Evolutionary conservation across 345 rosid species (phyloP).

Genomic region (Eucalyptus camaldulensis): DNA sequence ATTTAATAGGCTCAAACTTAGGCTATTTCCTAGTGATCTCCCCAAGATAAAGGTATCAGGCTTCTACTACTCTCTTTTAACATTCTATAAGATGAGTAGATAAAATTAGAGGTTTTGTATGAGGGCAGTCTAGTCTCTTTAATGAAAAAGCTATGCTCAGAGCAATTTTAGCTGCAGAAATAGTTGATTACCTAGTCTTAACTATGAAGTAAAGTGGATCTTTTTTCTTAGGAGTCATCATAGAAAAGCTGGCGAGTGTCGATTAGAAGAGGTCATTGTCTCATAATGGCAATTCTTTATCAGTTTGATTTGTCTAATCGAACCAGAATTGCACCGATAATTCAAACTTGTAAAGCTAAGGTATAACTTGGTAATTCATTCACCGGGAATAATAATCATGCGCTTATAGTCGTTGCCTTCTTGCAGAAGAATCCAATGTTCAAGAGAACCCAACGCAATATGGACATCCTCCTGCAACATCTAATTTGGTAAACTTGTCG

Average conservation of each 20-base stretch:
- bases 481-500: background rate
- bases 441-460: background rate
- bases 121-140: background rate
- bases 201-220: background rate
- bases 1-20: accelerated
- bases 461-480: background rate
- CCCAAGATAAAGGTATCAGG: background rate
- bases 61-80: background rate
- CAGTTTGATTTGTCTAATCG: background rate
- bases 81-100: background rate
- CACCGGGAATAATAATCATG: accelerated
- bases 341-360: background rate
- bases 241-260: background rate
- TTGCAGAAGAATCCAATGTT: background rate
- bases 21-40: background rate
- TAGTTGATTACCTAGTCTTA: background rate
- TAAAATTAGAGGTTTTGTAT: background rate
- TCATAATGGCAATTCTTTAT: background rate
- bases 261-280: background rate
- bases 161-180: background rate
- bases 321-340: background rate
- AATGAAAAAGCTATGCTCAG: background rate
- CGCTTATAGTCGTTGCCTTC: background rate
- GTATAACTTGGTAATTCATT: background rate
- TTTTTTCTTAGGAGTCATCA: background rate